Conservation (phyloP, 2,329 filamentous ascomycete genomes). For the Sordariomycetes sp. region DNA sequence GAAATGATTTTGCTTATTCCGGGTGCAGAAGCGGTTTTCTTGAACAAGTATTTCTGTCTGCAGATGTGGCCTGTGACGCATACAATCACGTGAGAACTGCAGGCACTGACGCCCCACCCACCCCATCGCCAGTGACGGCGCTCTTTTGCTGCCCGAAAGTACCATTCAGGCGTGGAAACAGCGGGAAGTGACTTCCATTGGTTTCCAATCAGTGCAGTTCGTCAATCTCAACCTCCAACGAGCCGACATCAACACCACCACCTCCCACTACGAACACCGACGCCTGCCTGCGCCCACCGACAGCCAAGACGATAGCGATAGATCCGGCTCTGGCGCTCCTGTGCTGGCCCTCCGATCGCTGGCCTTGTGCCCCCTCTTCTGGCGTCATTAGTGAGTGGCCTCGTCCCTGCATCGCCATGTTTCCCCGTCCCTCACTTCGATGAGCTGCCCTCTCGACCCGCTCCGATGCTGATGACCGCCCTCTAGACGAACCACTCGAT, state of each 20-base stretch:
- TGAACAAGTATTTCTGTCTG: too few relatives aligned
- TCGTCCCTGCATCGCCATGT: neutral
- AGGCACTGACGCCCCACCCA: slow-evolving; percentile 1
- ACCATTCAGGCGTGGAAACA: neutral
- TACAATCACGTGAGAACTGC: too few relatives aligned
- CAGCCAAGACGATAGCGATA: neutral
- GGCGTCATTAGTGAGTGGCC: slow-evolving; percentile 4
- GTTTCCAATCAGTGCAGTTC: slow-evolving; percentile 3
- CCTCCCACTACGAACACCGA: neutral
- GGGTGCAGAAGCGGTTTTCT: too few relatives aligned
- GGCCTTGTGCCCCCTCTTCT: neutral
- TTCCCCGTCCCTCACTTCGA: slow-evolving; percentile 1
- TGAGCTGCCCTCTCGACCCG: slow-evolving; percentile 1
- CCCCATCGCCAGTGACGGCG: neutral
- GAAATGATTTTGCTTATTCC: too few relatives aligned
- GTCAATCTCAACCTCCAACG: slow-evolving; percentile 2
- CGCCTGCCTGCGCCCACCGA: neutral
- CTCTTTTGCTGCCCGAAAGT: slow-evolving; percentile 1
- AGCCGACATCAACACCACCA: slow-evolving; percentile 2
- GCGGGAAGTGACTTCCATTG: slow-evolving; percentile 5
- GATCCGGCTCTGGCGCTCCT: neutral
- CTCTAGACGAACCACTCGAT: slow-evolving; percentile 4
- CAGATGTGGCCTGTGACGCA: too few relatives aligned
- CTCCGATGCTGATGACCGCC: neutral
- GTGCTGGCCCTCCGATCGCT: neutral